Evolutionary conservation across 192 early-diverging fungal species (phyloP).

Genomic region (Funneliformis geosporum): DNA sequence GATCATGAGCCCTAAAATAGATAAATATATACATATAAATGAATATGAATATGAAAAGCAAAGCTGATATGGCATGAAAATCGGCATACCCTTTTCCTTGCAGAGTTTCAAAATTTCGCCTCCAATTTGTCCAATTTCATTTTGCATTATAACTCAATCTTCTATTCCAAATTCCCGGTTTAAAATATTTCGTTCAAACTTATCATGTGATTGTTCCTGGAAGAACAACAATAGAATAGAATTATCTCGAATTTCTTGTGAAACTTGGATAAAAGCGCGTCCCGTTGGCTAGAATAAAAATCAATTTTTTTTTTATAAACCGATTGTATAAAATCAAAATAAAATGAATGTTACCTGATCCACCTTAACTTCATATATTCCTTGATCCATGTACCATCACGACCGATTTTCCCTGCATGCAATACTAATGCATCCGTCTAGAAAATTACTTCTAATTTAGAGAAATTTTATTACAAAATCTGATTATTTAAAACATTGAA

Average conservation of each 20-base stretch:
- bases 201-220: conserved; percentile 70
- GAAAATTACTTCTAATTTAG: not conserved
- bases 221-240: conserved; percentile 85
- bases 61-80: not conserved
- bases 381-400: conserved; percentile 77
- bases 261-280: conserved; percentile 85
- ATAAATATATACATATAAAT: not conserved
- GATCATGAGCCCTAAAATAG: conserved; percentile 59
- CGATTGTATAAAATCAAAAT: not conserved
- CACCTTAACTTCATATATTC: conserved; percentile 73
- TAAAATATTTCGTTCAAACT: conserved; percentile 56
- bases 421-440: conserved; percentile 66
- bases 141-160: conserved; percentile 86
- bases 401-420: conserved; percentile 80
- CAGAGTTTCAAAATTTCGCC: conserved; percentile 63
- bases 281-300: conserved; percentile 61
- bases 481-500: not conserved
- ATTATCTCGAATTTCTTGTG: conserved; percentile 72
- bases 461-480: not conserved
- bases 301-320: not conserved
- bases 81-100: conserved; percentile 47
- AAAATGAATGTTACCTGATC: conserved; percentile 31
- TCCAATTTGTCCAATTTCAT: conserved; percentile 73
- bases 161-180: conserved; percentile 49
- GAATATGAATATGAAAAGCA: conserved; percentile 6